Evolutionary conservation across 2,329 filamentous ascomycete genomes (phyloP).

Genomic region (Incumbomyces lentus): DNA sequence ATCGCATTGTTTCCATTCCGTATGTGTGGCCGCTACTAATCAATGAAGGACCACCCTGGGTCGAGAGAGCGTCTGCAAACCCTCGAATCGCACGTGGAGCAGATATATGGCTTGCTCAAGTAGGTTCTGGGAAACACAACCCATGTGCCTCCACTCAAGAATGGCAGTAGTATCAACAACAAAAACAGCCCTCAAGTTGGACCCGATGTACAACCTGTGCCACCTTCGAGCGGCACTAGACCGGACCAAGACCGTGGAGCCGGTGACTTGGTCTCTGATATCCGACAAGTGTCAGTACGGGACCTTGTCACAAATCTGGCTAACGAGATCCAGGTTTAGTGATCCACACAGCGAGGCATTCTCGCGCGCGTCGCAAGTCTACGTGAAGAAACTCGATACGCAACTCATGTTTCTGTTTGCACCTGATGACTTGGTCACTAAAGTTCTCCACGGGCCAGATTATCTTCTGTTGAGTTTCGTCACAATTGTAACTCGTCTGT

Average conservation of each 20-base stretch:
- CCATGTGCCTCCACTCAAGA: no score
- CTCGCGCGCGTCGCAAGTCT: constrained; percentile 31
- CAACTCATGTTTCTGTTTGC: constrained; percentile 42
- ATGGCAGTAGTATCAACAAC: no score
- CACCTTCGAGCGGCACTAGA: no score
- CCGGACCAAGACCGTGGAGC: no score
- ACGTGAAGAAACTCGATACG: constrained; percentile 39
- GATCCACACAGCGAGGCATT: constrained; percentile 33
- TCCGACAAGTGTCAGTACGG: no score
- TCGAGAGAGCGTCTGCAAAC: constrained; percentile 25
- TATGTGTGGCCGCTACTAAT: no score
- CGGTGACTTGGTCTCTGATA: no score
- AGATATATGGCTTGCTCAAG: constrained; percentile 29
- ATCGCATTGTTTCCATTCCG: no score
- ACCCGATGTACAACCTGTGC: no score
- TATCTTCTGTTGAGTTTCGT: constrained; percentile 30
- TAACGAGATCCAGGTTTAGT: constrained; percentile 5
- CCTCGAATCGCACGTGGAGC: constrained; percentile 26
- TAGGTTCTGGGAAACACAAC: constrained; percentile 7
- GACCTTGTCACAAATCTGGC: not conserved
- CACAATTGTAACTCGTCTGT: constrained; percentile 36
- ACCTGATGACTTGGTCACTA: constrained; percentile 1
- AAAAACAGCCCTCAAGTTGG: no score
- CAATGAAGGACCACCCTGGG: no score
- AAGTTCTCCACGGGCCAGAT: constrained; percentile 30